Evolutionary conservation across 2,329 filamentous ascomycete genomes (phyloP).

Genomic region (Diaporthe amygdali): DNA sequence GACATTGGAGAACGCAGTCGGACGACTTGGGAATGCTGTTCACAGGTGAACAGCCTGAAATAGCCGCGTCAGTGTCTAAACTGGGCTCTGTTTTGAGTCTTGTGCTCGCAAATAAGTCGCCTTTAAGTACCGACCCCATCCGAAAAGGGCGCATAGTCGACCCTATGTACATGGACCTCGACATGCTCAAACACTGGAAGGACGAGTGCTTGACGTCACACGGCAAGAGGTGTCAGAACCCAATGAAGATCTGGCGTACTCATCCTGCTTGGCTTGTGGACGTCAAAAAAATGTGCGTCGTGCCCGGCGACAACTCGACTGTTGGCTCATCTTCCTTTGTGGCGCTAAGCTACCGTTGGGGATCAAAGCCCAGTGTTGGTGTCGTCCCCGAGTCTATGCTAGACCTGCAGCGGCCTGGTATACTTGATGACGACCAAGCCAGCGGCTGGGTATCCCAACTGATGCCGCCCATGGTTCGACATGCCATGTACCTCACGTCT

Average conservation of each 20-base stretch:
- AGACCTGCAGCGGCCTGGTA: not conserved
- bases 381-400: not conserved
- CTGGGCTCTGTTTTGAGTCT: not conserved
- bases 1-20: not conserved
- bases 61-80: not conserved
- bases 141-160: not conserved
- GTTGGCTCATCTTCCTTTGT: not conserved
- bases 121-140: not conserved
- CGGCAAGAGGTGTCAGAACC: not conserved
- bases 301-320: not conserved
- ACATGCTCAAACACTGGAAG: not conserved
- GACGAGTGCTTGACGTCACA: not conserved
- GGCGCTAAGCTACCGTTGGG: not conserved
- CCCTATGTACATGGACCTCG: not conserved
- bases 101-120: not conserved
- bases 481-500: not conserved
- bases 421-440: not conserved
- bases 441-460: conserved; percentile 32
- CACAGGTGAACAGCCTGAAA: not conserved
- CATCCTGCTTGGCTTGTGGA: not conserved
- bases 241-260: not conserved
- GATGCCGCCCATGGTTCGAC: conserved; percentile 27
- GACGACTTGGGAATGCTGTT: not conserved
- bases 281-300: not conserved
- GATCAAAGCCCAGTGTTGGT: not conserved